A percentile compares a stretch with the other conserved stretches of the same genome.
Conservation (phyloP, 2,329 filamentous ascomycete species). For the Macrophomina tecta region DNA sequence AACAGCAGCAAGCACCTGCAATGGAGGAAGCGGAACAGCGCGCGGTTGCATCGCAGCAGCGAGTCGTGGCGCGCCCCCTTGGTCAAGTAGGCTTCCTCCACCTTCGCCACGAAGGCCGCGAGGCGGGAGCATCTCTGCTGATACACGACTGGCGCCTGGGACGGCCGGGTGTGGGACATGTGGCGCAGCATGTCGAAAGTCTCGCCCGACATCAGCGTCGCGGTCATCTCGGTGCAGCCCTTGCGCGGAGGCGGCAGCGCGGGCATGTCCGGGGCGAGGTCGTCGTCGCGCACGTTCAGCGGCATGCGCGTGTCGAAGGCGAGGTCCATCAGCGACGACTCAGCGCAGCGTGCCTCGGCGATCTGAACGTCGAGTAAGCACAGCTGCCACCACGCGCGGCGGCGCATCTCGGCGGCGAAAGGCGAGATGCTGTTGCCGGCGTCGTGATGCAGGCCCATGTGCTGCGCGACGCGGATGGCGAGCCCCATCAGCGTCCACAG, state of each 20-base stretch:
- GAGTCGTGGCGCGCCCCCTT: not conserved
- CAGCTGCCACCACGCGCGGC: not conserved
- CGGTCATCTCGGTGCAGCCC: constrained; percentile 3
- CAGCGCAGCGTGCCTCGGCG: not conserved
- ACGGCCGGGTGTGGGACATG: not conserved
- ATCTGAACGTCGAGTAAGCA: not conserved
- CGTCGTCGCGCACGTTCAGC: not conserved
- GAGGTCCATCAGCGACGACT: not conserved
- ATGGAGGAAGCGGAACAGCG: not conserved
- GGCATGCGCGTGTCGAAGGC: not conserved
- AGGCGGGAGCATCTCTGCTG: not conserved
- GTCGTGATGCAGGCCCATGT: constrained; percentile 3
- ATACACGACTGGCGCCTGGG: not conserved
- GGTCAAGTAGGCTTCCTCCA: not conserved
- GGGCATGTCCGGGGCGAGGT: not conserved
- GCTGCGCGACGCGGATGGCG: not conserved
- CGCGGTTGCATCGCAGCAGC: not conserved
- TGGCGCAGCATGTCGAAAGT: not conserved
- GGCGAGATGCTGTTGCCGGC: not conserved
- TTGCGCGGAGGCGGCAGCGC: not conserved
- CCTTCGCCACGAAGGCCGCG: not conserved
- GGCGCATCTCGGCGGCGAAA: not conserved
- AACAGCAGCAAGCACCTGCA: not conserved
- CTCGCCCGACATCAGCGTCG: not conserved
- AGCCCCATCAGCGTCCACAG: not conserved